Evolutionary conservation across 108 stramenopile species (phyloP), one percentile per base, ranked within the genome.

Genomic region (Parietichytrium sp.): DNA sequence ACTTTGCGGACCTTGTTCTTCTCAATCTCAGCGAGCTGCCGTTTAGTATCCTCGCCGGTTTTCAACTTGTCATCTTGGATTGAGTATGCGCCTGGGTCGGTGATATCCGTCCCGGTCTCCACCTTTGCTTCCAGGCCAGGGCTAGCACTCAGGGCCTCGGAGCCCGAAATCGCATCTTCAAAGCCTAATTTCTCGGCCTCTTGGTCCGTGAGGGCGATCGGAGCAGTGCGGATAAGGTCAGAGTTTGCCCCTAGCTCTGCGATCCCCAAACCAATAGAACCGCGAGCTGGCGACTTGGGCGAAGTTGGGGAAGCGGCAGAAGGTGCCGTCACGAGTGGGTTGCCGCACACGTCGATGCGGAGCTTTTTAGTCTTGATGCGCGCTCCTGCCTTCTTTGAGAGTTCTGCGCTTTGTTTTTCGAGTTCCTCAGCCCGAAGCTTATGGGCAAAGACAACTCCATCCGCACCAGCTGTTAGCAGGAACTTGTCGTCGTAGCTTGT

Each of bases 51-150:
- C 29, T 86, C 84, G 50, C 90, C 91, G 18, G 79, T 88, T 51
- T 85, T 84, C n/a, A 89, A 86, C 31, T 86, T 83, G 47, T 81
- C 87, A 36, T 90, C 89, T 80, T 91, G 86, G 47, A 91, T 86
- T 12, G 82, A 84, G 82, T 90, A 91, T 20, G 86, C 90, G 3
- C 38, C 82, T 47, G 82, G 48, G 48, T 83, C 83, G 12, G 52
- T 38, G 51, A 85, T 85, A 33, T 85, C 85, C n/a, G 47, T 20
- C 45, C 49, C 78, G 16, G 7, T 12, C 25, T 4, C 7, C 23
- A 10, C 47, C 13, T 7, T 25, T 47, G 13, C 38, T 6, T 4
- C 48, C 1, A 0, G 2, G 20, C 29, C 78, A 52, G 78, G 45
- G 78, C 47, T 29, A 16, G 15, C 78, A 29, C 26, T 20, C 10